Base-by-base conservation (phyloP, 2,329 filamentous ascomycete genomes). In the Emericellopsis cladophorae region DNA sequence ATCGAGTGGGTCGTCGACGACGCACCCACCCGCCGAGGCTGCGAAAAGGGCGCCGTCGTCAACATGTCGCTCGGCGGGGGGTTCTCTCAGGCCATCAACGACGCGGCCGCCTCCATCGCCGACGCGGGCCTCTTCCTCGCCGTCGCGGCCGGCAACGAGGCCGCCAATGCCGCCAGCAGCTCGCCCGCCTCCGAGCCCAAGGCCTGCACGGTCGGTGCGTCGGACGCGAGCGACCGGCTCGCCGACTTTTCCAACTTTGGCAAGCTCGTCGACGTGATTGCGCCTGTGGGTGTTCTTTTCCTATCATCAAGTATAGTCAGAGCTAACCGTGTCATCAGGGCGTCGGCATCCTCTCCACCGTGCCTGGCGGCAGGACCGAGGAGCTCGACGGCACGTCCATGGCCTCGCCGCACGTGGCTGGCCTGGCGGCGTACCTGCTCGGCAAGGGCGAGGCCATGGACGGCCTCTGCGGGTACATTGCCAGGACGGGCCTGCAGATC, bases 391-490 rank as follows among this genome's bases (percentile, higher is more conserved):
- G 68, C 42, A 71, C 68, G 41, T 67, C 66, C 31, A 79, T 78
- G 74, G 74, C 77, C 16, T 67, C 69, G 5, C 78, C 77, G 1
- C 76, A 81, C 52, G 66, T 81, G 36, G 68, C 72, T 37, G 79
- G 78, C 31, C 59, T 82, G 2, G 75, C 71, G 8, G 75, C 74
- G 16, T 81, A 81, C 56, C 56, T 81, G 14, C 72, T 81, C 59
- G 53, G 60, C 40, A 62, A 72, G 18, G 70, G 71, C 24, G 29
- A 35, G 22, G 55, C 44, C 38, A 58, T 55, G 42, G 41, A 43
- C 22, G 57, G 55, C 31, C 61, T 73, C 29, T 65, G 64, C 51
- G 39, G 51, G 36, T 60, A 62, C 47, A 64, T 74, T 36, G 52
- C 57, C 39, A 48, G 56, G n/a, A 58, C 64, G 36, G 53, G 60